phyloP scores from a whole-genome alignment of 2,329 filamentous ascomycete species.

The Aspergillus aculeatus region DNA sequence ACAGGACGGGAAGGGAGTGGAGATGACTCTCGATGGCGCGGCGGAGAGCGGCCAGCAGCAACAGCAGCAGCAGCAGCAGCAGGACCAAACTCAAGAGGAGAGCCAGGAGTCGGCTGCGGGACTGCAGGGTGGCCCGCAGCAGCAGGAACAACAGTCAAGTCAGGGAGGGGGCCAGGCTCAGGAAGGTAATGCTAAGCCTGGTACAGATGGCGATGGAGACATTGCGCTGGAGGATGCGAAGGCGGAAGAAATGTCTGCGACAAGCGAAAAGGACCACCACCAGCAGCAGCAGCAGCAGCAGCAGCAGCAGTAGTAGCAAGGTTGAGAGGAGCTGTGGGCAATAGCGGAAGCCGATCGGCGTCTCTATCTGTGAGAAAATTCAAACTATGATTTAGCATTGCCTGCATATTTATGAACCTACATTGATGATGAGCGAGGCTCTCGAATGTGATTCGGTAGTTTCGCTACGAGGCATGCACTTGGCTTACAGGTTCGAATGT shows the following conservation, averaged over 20 bases:
- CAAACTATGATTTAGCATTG: background rate
- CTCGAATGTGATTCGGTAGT: slow-evolving; percentile 10
- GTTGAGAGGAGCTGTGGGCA: background rate
- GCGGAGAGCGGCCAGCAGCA: background rate
- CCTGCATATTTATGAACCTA: background rate
- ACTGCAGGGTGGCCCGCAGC: slow-evolving; percentile 2
- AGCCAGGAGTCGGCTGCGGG: background rate
- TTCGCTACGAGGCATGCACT: background rate
- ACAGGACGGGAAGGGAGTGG: slow-evolving; percentile 55
- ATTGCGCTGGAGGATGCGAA: slow-evolving; percentile 38
- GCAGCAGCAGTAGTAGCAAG: background rate
- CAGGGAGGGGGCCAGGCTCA: background rate
- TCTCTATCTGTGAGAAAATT: background rate
- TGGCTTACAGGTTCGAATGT: background rate
- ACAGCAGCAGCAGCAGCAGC: background rate
- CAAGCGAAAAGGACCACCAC: slow-evolving; percentile 1
- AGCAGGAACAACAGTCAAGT: background rate
- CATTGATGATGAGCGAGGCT: slow-evolving; percentile 20
- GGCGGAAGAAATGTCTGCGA: slow-evolving; percentile 10
- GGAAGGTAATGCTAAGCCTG: slow-evolving; percentile 8
- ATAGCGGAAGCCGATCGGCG: too few relatives aligned
- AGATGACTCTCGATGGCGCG: slow-evolving; percentile 36
- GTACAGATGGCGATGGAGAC: slow-evolving; percentile 33
- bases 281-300: background rate
- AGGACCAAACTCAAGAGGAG: background rate